Percentiles rank a stretch among this genome's conserved stretches.
Conservation (phyloP, 2,329 filamentous ascomycete species). For the Aspergillus puulaauensis region DNA sequence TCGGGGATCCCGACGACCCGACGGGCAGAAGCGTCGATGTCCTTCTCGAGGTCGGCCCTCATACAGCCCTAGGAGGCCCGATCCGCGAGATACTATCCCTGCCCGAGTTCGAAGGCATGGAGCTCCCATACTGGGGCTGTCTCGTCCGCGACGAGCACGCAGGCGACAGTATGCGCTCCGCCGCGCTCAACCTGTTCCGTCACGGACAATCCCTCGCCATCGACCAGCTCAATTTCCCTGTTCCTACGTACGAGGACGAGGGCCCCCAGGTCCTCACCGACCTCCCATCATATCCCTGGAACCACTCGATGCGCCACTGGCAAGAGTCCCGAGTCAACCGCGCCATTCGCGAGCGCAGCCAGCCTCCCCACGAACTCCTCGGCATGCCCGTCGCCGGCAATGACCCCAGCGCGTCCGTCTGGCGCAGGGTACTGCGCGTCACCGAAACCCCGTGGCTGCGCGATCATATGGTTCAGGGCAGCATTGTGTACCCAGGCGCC, state of each 20-base stretch:
- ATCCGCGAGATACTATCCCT: slow-evolving; percentile 4
- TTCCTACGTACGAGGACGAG: neutral
- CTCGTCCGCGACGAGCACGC: slow-evolving; percentile 1
- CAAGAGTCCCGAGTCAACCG: slow-evolving; percentile 12
- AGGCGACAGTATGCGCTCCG: neutral
- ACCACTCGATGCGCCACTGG: slow-evolving; percentile 13
- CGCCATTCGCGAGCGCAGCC: slow-evolving; percentile 5
- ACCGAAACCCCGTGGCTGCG: slow-evolving; percentile 31
- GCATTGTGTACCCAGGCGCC: slow-evolving; percentile 31
- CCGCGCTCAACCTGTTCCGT: neutral
- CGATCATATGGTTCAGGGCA: slow-evolving; percentile 30
- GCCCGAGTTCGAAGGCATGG: neutral
- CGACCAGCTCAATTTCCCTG: neutral
- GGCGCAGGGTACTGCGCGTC: slow-evolving; percentile 26
- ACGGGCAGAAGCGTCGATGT: neutral
- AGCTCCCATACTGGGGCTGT: slow-evolving; percentile 1
- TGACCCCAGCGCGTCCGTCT: slow-evolving; percentile 22
- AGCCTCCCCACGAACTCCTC: slow-evolving; percentile 18
- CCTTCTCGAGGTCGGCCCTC: neutral
- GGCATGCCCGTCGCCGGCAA: slow-evolving; percentile 4
- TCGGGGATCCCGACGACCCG: neutral
- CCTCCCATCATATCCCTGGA: slow-evolving; percentile 19
- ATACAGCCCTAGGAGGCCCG: neutral
- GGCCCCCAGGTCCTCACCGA: neutral
- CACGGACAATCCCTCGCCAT: neutral